Conservation (phyloP, 1,284 basidiomycete species). For the Leccinum glutinopallens region DNA sequence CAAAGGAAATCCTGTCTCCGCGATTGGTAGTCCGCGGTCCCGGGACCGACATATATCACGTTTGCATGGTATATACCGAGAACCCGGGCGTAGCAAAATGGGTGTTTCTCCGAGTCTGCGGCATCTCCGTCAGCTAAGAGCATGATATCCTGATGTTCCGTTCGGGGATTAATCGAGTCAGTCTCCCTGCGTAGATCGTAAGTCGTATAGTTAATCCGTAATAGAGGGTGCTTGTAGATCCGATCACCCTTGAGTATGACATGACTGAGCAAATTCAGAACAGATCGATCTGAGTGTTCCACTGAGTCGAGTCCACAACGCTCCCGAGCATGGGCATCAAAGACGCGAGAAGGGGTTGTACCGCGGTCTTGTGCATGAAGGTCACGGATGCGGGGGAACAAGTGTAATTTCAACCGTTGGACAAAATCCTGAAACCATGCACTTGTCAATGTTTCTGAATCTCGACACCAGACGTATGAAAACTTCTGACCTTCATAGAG, state of each 20-base stretch:
- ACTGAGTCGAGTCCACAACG: neutral
- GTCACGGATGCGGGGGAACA: neutral
- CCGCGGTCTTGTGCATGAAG: neutral
- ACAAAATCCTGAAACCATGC: neutral
- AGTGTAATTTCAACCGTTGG: neutral
- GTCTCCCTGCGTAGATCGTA: conserved; percentile 1
- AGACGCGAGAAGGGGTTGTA: neutral
- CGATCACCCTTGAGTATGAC: neutral
- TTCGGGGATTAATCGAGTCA: neutral
- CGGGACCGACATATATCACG: too few relatives aligned
- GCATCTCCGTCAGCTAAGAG: neutral
- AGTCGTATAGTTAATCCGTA: neutral
- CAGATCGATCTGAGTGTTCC: neutral
- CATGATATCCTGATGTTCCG: neutral
- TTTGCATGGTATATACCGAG: too few relatives aligned
- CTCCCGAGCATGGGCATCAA: neutral
- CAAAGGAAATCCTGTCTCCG: too few relatives aligned
- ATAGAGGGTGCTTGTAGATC: neutral
- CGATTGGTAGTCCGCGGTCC: too few relatives aligned
- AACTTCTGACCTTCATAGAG: neutral
- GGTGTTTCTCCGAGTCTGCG: too few relatives aligned
- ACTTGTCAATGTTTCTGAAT: neutral
- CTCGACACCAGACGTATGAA: neutral
- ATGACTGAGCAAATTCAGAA: neutral
- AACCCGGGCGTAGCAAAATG: too few relatives aligned